Conservation (phyloP, 2,329 filamentous ascomycete genomes). For the Beauveria australis region DNA sequence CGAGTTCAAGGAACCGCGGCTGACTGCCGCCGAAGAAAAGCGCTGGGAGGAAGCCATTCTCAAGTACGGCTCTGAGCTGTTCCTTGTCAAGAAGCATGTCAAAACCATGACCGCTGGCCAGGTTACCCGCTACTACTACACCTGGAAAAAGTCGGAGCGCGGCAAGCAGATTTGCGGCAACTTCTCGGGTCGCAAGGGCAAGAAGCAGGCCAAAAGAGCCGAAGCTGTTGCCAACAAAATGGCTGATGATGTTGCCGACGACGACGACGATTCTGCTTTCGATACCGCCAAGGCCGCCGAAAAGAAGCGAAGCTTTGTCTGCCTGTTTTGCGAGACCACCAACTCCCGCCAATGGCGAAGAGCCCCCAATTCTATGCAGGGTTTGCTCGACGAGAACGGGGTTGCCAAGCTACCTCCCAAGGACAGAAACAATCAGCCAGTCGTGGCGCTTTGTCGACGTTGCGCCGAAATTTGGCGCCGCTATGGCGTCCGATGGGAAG, state of each 20-base stretch:
- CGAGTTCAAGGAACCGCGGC: conserved; percentile 75
- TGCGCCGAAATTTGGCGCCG: conserved; percentile 92
- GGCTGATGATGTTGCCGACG: conserved; percentile 86
- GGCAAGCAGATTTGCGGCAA: conserved; percentile 86
- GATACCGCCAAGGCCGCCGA: conserved; percentile 75
- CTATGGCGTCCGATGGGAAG: conserved; percentile 93
- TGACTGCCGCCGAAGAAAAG: conserved; percentile 71
- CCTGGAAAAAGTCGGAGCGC: conserved; percentile 90
- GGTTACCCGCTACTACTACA: conserved; percentile 90
- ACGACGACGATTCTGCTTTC: conserved; percentile 91
- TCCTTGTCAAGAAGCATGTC: conserved; percentile 75
- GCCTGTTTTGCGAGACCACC: conserved; percentile 83
- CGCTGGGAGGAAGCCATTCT: conserved; percentile 86
- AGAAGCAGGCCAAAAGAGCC: conserved; percentile 72
- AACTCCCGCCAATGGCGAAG: conserved; percentile 84
- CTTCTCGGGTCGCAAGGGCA: conserved; percentile 79
- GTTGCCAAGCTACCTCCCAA: conserved; percentile 50
- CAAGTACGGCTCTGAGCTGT: conserved; percentile 86
- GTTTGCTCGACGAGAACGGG: conserved; percentile 56
- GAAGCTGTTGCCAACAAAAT: conserved; percentile 67
- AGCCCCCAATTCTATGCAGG: conserved; percentile 69
- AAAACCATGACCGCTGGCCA: conserved; percentile 71
- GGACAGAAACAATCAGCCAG: conserved; percentile 67
- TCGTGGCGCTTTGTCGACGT: conserved; percentile 78
- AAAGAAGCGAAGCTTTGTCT: conserved; percentile 78